Conservation (phyloP, 2,329 filamentous ascomycete species). For the Aspergillus ustus region DNA sequence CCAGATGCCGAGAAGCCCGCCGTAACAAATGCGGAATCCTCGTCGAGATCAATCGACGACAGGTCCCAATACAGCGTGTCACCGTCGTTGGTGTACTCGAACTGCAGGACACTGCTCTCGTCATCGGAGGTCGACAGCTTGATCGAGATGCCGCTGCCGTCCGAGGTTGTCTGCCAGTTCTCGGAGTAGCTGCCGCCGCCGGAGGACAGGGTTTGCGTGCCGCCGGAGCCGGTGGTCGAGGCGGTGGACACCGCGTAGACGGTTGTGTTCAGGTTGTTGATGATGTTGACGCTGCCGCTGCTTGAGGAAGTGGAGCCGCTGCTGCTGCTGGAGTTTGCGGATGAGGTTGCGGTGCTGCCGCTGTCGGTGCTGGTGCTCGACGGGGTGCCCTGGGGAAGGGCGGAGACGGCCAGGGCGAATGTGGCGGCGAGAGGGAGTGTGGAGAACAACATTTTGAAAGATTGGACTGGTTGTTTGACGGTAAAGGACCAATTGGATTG, state of each 20-base stretch:
- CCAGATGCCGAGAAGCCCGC: constrained; percentile 38
- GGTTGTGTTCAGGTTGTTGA: constrained; percentile 12
- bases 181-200: constrained; percentile 6
- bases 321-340: constrained; percentile 6
- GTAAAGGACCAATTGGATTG: background rate
- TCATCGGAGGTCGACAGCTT: constrained; percentile 36
- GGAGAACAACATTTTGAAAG: constrained; percentile 11
- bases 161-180: constrained; percentile 5
- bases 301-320: background rate
- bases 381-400: background rate
- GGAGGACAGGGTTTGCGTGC: background rate
- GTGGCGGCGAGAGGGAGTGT: constrained; percentile 1
- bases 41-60: constrained; percentile 43
- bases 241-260: constrained; percentile 10
- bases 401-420: constrained; percentile 4
- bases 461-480: background rate
- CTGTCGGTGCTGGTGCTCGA: constrained; percentile 2
- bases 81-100: constrained; percentile 42
- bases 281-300: constrained; percentile 8
- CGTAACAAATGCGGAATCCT: constrained; percentile 38
- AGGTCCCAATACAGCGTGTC: constrained; percentile 46
- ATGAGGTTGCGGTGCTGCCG: background rate
- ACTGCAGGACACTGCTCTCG: constrained; percentile 36
- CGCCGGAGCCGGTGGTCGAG: background rate
- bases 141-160: constrained; percentile 38